Conservation (phyloP, 306 rosid genomes). For the Ceratonia siliqua region DNA sequence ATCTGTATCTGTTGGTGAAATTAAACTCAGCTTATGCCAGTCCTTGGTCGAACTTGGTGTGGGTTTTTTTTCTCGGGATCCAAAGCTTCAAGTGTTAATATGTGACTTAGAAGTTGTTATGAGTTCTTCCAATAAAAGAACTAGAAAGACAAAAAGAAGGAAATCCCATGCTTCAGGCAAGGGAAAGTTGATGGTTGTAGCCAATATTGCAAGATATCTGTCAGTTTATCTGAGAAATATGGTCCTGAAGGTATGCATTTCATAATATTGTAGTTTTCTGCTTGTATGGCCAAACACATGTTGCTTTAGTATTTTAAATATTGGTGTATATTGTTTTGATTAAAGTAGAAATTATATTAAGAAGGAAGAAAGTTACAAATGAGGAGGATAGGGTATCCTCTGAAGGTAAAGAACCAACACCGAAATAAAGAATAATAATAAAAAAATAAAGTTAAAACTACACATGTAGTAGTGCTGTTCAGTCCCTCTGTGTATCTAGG, state of each 20-base stretch:
- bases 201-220: constrained; percentile 74
- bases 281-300: background rate
- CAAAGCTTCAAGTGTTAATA: constrained; percentile 74
- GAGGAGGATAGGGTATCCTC: no score
- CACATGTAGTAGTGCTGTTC: no score
- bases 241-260: constrained; percentile 67
- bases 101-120: constrained; percentile 72
- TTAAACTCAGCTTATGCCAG: constrained; percentile 70
- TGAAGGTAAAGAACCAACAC: no score
- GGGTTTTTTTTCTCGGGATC: constrained; percentile 67
- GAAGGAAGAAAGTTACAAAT: no score
- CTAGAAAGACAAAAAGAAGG: constrained; percentile 51
- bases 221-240: constrained; percentile 74
- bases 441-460: no score
- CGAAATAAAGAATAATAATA: no score
- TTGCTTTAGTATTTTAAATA: background rate
- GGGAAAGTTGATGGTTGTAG: constrained; percentile 80
- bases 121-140: constrained; percentile 64
- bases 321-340: background rate
- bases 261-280: constrained; percentile 8
- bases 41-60: constrained; percentile 57
- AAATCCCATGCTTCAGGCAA: constrained; percentile 57
- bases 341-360: no score
- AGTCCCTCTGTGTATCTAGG: no score
- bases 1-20: constrained; percentile 81